Conservation (phyloP, 2,329 filamentous ascomycete genomes). For the Didymella keratinophila region DNA sequence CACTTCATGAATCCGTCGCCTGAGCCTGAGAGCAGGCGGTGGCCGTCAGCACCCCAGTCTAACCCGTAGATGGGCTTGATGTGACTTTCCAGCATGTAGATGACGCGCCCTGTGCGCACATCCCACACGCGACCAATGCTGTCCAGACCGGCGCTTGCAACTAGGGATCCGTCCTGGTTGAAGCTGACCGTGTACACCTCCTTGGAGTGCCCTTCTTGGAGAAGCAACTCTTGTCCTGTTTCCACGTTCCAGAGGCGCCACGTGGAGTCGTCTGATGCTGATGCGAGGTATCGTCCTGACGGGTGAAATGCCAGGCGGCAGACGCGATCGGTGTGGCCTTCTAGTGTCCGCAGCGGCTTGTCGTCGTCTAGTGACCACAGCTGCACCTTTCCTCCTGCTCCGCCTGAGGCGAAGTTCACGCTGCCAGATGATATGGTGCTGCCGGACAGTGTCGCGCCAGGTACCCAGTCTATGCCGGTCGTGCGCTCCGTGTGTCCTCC, state of each 20-base stretch:
- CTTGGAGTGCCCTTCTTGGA: constrained; percentile 93
- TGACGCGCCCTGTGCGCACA: constrained; percentile 85
- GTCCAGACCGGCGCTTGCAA: constrained; percentile 92
- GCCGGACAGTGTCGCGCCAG: constrained; percentile 76
- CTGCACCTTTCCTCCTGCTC: constrained; percentile 85
- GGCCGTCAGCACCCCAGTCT: constrained; percentile 90
- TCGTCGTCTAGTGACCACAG: constrained; percentile 90
- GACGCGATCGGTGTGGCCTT: constrained; percentile 85
- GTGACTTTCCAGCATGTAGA: constrained; percentile 93
- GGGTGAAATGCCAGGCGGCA: constrained; percentile 95
- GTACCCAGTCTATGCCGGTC: constrained; percentile 89
- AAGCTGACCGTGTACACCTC: constrained; percentile 92
- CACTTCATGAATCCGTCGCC: constrained; percentile 97
- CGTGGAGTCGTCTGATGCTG: constrained; percentile 93
- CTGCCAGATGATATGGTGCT: constrained; percentile 74
- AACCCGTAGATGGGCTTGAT: constrained; percentile 93
- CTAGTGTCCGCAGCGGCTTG: constrained; percentile 80
- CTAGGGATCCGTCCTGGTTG: constrained; percentile 86
- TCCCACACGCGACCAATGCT: constrained; percentile 97
- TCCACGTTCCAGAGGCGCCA: constrained; percentile 97
- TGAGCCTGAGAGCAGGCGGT: constrained; percentile 90
- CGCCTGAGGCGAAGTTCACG: constrained; percentile 89
- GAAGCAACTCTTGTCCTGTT: constrained; percentile 80
- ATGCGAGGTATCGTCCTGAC: constrained; percentile 86
- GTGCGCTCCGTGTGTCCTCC: constrained; percentile 87